These are phyloP conservation scores for Lomentospora prolificans DNA, from an alignment of 2,329 filamentous ascomycete genomes.

Conservation along the genomic window DNA sequence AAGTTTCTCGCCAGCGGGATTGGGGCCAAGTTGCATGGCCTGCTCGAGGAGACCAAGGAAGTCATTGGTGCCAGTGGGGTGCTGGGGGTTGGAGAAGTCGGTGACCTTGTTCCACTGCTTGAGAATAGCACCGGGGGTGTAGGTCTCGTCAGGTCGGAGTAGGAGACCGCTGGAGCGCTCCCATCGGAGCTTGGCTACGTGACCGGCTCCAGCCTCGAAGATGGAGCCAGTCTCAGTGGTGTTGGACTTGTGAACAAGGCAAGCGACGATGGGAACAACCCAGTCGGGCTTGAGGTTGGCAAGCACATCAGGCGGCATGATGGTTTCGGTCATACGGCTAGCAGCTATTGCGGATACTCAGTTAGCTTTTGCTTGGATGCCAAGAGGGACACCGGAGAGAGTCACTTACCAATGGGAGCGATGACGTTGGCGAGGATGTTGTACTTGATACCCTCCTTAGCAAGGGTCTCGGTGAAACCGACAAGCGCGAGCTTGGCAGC, in stretches of 20 bases:
- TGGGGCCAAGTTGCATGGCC: slow-evolving; percentile 66
- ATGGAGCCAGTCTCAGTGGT: slow-evolving; percentile 75
- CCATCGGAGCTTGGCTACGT: slow-evolving; percentile 90
- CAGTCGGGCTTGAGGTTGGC: slow-evolving; percentile 82
- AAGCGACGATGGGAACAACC: slow-evolving; percentile 87
- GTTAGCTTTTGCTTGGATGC: neutral
- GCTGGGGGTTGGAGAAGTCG: slow-evolving; percentile 75
- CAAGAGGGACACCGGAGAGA: neutral
- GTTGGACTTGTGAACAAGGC: slow-evolving; percentile 78
- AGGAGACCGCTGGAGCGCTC: slow-evolving; percentile 84
- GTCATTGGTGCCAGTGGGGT: slow-evolving; percentile 78
- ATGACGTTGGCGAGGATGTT: slow-evolving; percentile 95
- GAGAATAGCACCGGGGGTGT: slow-evolving; percentile 80
- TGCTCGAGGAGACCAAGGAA: slow-evolving; percentile 80
- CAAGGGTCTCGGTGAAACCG: slow-evolving; percentile 94
- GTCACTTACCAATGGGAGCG: slow-evolving; percentile 59
- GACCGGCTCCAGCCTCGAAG: slow-evolving; percentile 88
- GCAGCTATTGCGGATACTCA: slow-evolving; percentile 47
- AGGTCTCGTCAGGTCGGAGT: slow-evolving; percentile 76
- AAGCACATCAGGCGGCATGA: slow-evolving; percentile 91
- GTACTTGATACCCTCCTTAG: slow-evolving; percentile 96
- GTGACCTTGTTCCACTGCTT: slow-evolving; percentile 82
- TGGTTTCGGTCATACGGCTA: slow-evolving; percentile 87
- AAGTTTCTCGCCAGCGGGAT: slow-evolving; percentile 61
- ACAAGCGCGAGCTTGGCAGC: slow-evolving; percentile 93